Evolutionary conservation across 1,139 yeast genomes (phyloP), one percentile per base, ranked within the genome.

Genomic region (Taphrina flavorubra): DNA sequence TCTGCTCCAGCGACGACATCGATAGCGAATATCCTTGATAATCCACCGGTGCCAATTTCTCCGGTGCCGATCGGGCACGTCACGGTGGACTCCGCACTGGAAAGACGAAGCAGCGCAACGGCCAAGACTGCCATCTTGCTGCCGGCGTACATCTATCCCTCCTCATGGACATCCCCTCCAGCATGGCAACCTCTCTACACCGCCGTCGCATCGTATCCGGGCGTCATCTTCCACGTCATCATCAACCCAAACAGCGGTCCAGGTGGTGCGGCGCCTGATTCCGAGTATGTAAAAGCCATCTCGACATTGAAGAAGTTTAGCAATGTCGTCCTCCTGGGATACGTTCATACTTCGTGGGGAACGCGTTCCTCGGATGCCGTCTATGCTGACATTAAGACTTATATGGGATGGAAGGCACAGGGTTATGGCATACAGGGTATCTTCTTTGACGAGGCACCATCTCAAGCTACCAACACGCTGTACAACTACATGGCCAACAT

Each of bases 401-500:
- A 58, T 20, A 39, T 31, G 6, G 34, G 40, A 5, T 58, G 62
- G 62, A 14, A 16, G 42, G 8, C 40, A 20, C 25, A 25, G 42
- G 53, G 53, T 1, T 31, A 44, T 53, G 53, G 53, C 10, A 58
- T 58, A 53, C 49, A 58, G 36, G 62, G 62, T 42, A 58, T 58
- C 62, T 58, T 58, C 53, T 58, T 44, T 44, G 62, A 58, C 20
- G 62, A 58, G 16, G 62, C 62, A 1, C 51, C 51, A 18, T n/a
- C 25, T 6, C 36, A 25, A 31, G 51, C 46, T 6, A 36, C 53
- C 25, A n/a, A 25, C 39, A 31, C 51, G 11, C 31, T 36, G 25
- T 58, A 44, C 51, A 20, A 25, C 20, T 58, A 58, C 62, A 58
- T 58, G 62, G 62, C 62, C 62, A 58, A 58, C 62, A 58, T 58